phyloP scores from a whole-genome alignment of 1,139 yeast genomes.

The Entelexis sorbosivorans region DNA sequence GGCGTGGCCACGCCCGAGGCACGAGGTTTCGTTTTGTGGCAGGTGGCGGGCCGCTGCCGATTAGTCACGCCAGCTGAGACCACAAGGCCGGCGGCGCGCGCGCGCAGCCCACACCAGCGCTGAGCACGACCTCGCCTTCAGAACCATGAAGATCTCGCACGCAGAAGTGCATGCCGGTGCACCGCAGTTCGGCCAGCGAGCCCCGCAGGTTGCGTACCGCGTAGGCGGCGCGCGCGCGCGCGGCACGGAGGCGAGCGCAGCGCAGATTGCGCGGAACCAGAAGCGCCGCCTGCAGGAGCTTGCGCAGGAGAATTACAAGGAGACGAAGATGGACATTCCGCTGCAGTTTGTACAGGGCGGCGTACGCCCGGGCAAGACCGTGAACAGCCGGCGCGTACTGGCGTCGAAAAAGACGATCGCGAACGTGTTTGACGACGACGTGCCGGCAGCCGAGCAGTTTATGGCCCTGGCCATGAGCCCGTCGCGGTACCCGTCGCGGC shows the following conservation, averaged over 20 bases:
- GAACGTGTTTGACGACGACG: constrained; percentile 37
- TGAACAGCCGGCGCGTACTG: constrained; percentile 31
- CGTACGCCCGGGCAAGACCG: constrained; percentile 27
- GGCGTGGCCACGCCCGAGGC: background rate
- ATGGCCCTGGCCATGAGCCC: constrained; percentile 28
- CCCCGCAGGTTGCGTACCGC: constrained; percentile 3
- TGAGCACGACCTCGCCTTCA: no score
- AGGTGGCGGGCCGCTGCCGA: background rate
- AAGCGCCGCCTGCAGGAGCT: constrained; percentile 32
- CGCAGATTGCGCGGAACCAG: constrained; percentile 19
- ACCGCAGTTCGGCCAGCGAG: constrained; percentile 6
- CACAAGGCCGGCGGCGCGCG: no score
- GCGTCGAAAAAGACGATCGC: constrained; percentile 33
- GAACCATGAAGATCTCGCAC: constrained; percentile 12
- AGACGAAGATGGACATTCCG: constrained; percentile 34
- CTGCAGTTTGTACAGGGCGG: constrained; percentile 25
- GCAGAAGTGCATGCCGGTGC: constrained; percentile 10
- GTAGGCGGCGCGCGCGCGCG: constrained; percentile 17
- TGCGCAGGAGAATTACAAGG: constrained; percentile 35
- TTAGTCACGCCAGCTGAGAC: background rate
- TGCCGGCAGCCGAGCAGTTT: constrained; percentile 27
- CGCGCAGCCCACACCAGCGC: no score
- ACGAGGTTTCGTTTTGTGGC: background rate
- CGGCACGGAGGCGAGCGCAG: constrained; percentile 13
- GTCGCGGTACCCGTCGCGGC: constrained; percentile 31